These are phyloP conservation scores for Wallacemonas sp. DNA, from an alignment of 208 protist genomes.

Conservation along the genomic window DNA sequence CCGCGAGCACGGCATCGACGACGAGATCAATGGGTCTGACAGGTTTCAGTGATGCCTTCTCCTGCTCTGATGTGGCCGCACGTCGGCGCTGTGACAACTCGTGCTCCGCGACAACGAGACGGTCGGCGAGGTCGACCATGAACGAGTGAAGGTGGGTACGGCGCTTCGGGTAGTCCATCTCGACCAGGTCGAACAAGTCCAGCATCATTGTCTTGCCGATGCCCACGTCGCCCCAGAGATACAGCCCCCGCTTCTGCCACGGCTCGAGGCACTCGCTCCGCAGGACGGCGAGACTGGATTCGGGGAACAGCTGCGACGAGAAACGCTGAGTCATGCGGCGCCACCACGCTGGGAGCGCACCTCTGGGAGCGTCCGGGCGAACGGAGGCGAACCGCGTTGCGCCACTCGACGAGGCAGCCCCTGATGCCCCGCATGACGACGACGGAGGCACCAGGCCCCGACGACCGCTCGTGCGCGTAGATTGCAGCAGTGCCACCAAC, in stretches of 20 bases:
- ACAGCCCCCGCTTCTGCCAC: slow-evolving; percentile 76
- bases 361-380: too few relatives aligned
- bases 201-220: slow-evolving; percentile 95
- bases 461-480: not conserved
- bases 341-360: too few relatives aligned
- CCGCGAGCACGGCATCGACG: slow-evolving; percentile 60
- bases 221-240: slow-evolving; percentile 93
- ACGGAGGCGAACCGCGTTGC: too few relatives aligned
- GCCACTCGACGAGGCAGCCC: too few relatives aligned
- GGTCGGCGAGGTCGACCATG: slow-evolving; percentile 85
- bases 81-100: slow-evolving; percentile 21
- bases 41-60: slow-evolving; percentile 15
- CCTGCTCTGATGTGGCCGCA: slow-evolving; percentile 16
- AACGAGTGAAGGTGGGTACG: slow-evolving; percentile 94
- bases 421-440: too few relatives aligned
- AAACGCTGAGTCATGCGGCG: not conserved
- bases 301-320: slow-evolving; percentile 16
- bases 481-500: slow-evolving; percentile 44
- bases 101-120: slow-evolving; percentile 56
- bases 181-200: slow-evolving; percentile 91
- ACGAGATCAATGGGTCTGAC: slow-evolving; percentile 72
- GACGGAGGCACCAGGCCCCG: too few relatives aligned
- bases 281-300: slow-evolving; percentile 32
- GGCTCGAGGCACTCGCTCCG: slow-evolving; percentile 61
- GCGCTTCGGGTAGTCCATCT: slow-evolving; percentile 71